Conservation (phyloP, 75 land plant genomes). For the Pinus taeda region DNA sequence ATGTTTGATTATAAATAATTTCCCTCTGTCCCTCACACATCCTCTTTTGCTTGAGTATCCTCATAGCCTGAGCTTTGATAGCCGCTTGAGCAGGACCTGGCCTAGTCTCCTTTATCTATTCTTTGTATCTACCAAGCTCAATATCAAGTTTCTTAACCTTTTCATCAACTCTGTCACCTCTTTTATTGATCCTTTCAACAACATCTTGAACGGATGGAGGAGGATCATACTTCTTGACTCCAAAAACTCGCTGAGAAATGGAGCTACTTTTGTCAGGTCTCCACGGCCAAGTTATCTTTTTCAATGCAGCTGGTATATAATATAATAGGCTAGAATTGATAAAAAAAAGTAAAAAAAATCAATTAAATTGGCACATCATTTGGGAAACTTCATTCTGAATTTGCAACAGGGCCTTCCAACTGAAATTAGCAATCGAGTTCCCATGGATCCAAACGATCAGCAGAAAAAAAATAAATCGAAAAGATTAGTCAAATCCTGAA, state of each 20-base stretch:
- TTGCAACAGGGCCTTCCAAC: too few species aligned
- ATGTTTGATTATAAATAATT: slow-evolving; percentile 87
- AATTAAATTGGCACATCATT: too few species aligned
- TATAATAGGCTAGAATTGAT: too few species aligned
- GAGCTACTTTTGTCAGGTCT: too few species aligned
- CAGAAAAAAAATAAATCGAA: too few species aligned
- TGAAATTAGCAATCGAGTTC: too few species aligned
- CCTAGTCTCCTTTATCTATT: slow-evolving; percentile 93
- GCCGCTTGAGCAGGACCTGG: slow-evolving; percentile 99
- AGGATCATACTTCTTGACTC: slow-evolving; percentile 92
- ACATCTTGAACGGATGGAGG: slow-evolving; percentile 88
- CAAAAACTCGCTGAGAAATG: slow-evolving; percentile 88
- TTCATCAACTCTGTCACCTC: slow-evolving; percentile 95
- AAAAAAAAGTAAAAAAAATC: too few species aligned
- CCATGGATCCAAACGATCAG: too few species aligned
- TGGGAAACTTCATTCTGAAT: too few species aligned
- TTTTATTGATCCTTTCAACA: slow-evolving; percentile 89
- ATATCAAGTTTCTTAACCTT: slow-evolving; percentile 91
- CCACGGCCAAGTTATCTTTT: too few species aligned
- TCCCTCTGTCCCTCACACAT: slow-evolving; percentile 98
- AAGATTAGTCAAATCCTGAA: too few species aligned
- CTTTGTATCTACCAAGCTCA: slow-evolving; percentile 78
- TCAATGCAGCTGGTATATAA: too few species aligned
- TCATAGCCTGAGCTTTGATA: slow-evolving; percentile 97
- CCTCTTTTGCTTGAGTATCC: slow-evolving; percentile 92